phyloP scores from a whole-genome alignment of 2,329 filamentous ascomycete species.

The Zalaria sp. region DNA sequence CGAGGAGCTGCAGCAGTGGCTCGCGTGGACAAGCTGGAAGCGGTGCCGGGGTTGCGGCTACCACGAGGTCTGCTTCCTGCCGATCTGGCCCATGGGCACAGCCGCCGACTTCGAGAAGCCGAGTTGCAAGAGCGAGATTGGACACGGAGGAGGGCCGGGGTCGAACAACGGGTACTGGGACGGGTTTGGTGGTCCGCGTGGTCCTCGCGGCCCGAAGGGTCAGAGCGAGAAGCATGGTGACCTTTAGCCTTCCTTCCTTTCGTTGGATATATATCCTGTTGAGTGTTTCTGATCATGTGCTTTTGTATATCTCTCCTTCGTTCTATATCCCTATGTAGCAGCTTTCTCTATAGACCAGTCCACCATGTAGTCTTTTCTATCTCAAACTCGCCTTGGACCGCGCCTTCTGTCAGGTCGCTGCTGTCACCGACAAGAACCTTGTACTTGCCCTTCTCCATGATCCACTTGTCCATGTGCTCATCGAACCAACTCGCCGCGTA shows the following conservation, averaged over 20 bases:
- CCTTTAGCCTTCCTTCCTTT: too few relatives aligned
- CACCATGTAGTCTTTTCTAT: constrained; percentile 52
- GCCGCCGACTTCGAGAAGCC: constrained; percentile 40
- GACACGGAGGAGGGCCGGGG: constrained; percentile 10
- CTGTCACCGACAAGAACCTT: constrained; percentile 47
- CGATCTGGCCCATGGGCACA: constrained; percentile 48
- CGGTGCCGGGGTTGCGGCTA: constrained; percentile 37
- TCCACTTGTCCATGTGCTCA: constrained; percentile 52
- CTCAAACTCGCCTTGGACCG: constrained; percentile 39
- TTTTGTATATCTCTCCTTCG: too few relatives aligned
- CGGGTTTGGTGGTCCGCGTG: constrained; percentile 4
- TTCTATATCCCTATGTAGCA: too few relatives aligned
- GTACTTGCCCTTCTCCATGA: constrained; percentile 51
- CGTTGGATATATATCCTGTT: too few relatives aligned
- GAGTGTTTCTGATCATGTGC: too few relatives aligned
- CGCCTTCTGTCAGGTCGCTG: constrained; percentile 6
- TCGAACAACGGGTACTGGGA: constrained; percentile 11
- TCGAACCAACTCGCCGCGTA: constrained; percentile 58
- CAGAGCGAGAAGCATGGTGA: too few relatives aligned
- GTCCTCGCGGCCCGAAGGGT: too few relatives aligned
- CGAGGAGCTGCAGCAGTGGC: constrained; percentile 29
- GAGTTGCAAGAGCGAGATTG: constrained; percentile 19
- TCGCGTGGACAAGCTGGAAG: constrained; percentile 49
- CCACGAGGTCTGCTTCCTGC: constrained; percentile 45
- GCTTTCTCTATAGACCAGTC: constrained; percentile 35